These are phyloP conservation scores for Cymbopogon flexuosus DNA, from an alignment of 202 grass and related monocot genomes.

Conservation along the genomic window DNA sequence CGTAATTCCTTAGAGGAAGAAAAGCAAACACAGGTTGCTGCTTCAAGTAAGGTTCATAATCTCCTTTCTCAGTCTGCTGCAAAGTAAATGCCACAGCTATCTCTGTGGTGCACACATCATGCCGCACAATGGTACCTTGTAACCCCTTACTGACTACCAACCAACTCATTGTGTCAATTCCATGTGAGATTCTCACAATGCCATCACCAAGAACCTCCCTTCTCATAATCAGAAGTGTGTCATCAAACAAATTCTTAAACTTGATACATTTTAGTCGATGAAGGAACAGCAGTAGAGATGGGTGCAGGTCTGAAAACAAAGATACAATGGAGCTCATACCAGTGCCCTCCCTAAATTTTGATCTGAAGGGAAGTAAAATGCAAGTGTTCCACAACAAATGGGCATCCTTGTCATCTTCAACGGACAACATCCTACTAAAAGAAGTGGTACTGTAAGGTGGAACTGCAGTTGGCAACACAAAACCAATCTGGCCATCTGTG, in stretches of 20 bases:
- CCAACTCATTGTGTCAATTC: conserved; percentile 75
- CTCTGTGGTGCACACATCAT: conserved; percentile 73
- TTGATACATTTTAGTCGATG: conserved; percentile 75
- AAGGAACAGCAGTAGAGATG: conserved; percentile 86
- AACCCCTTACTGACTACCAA: conserved; percentile 71
- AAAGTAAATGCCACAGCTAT: conserved; percentile 89
- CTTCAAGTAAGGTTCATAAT: conserved; percentile 63
- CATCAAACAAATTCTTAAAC: conserved; percentile 66
- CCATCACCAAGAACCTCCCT: conserved; percentile 64
- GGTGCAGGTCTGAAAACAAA: conserved; percentile 93
- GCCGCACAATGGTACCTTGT: conserved; percentile 46
- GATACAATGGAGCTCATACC: conserved; percentile 61
- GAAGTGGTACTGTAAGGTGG: conserved; percentile 45
- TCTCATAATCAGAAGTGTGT: conserved; percentile 60
- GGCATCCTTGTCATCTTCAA: conserved; percentile 33
- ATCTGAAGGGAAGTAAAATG: conserved; percentile 75
- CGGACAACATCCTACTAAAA: conserved; percentile 50
- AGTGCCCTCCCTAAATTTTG: conserved; percentile 51
- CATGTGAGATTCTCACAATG: conserved; percentile 84
- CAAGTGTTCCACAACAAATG: conserved; percentile 65
- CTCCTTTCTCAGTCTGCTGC: conserved; percentile 50
- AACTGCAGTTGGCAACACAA: conserved; percentile 82
- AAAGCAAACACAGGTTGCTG: conserved; percentile 96
- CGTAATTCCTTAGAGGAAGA: conserved; percentile 89
- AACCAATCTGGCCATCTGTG: conserved; percentile 80